These are phyloP conservation scores for Boehmeria nivea DNA, from an alignment of 306 rosid genomes.

Conservation along the genomic window DNA sequence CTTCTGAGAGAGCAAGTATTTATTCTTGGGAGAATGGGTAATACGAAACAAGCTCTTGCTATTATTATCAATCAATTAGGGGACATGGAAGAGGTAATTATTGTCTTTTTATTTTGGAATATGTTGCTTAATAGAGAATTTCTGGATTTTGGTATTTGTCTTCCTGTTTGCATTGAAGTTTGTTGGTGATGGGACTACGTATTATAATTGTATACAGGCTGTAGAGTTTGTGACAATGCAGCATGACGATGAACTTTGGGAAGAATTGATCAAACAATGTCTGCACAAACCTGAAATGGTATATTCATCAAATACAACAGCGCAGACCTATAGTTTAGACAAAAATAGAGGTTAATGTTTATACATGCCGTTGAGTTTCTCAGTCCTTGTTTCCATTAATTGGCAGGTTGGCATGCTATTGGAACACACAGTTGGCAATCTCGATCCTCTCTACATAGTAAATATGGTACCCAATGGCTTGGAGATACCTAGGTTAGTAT, in stretches of 20 bases:
- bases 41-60: slow-evolving; percentile 77
- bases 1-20: slow-evolving; percentile 87
- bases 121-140: slow-evolving; percentile 15
- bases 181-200: neutral
- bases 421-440: slow-evolving; percentile 97
- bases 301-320: neutral
- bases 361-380: neutral
- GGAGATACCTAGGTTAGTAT: slow-evolving; percentile 92
- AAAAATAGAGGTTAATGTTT: neutral
- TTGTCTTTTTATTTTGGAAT: slow-evolving; percentile 19
- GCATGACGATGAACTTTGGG: slow-evolving; percentile 65
- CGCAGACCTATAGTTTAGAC: neutral
- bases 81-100: slow-evolving; percentile 84
- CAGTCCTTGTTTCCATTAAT: slow-evolving; percentile 20
- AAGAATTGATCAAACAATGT: slow-evolving; percentile 50
- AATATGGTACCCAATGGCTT: slow-evolving; percentile 93
- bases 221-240: slow-evolving; percentile 66
- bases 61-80: slow-evolving; percentile 78
- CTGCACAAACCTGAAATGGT: slow-evolving; percentile 68
- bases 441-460: slow-evolving; percentile 71
- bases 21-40: slow-evolving; percentile 98
- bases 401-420: slow-evolving; percentile 78
- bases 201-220: slow-evolving; percentile 48
- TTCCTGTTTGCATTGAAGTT: slow-evolving; percentile 4
- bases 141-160: neutral